Percentiles rank a stretch among this genome's conserved stretches.
Evolutionary conservation across 352 stramenopile species (phyloP).

Genomic region (Phytopythium mirpurense): DNA sequence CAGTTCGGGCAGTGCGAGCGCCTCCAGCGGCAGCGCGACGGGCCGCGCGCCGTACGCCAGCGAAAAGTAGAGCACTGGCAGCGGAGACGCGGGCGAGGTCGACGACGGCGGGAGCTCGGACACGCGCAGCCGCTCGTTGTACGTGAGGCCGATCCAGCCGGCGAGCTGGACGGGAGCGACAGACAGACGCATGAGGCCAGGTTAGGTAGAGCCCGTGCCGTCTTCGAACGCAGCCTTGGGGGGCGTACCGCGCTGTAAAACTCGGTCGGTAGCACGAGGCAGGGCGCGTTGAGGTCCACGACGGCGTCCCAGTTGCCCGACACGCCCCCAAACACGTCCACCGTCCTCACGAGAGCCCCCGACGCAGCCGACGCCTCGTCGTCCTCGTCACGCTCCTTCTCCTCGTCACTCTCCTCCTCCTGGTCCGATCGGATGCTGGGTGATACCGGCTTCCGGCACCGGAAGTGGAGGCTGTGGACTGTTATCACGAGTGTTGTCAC

Average conservation of each 20-base stretch:
- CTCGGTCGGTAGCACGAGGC: slow-evolving; percentile 48
- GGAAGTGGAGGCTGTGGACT: slow-evolving; percentile 46
- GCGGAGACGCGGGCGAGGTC: neutral
- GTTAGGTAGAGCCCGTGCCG: too few species aligned
- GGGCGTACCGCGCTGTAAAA: slow-evolving; percentile 52
- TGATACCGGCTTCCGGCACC: slow-evolving; percentile 8
- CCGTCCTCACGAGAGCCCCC: neutral
- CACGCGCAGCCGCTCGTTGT: slow-evolving; percentile 37
- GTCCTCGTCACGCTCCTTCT: slow-evolving; percentile 9
- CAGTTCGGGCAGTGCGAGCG: slow-evolving; percentile 35
- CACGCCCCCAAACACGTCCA: slow-evolving; percentile 43
- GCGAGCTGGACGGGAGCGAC: slow-evolving; percentile 24
- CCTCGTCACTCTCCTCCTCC: slow-evolving; percentile 12
- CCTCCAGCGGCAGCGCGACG: slow-evolving; percentile 36
- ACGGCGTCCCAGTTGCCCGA: slow-evolving; percentile 53
- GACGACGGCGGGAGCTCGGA: slow-evolving; percentile 24
- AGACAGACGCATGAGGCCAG: too few species aligned
- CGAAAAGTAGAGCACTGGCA: slow-evolving; percentile 43
- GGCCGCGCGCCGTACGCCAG: slow-evolving; percentile 26
- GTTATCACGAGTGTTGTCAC: too few species aligned
- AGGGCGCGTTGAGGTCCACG: slow-evolving; percentile 56
- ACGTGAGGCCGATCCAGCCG: slow-evolving; percentile 41
- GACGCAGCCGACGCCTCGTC: neutral
- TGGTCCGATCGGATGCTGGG: too few species aligned
- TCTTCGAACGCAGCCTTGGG: too few species aligned